Evolutionary conservation across 2,329 filamentous ascomycete genomes (phyloP).

Genomic region (Fusarium illudens): DNA sequence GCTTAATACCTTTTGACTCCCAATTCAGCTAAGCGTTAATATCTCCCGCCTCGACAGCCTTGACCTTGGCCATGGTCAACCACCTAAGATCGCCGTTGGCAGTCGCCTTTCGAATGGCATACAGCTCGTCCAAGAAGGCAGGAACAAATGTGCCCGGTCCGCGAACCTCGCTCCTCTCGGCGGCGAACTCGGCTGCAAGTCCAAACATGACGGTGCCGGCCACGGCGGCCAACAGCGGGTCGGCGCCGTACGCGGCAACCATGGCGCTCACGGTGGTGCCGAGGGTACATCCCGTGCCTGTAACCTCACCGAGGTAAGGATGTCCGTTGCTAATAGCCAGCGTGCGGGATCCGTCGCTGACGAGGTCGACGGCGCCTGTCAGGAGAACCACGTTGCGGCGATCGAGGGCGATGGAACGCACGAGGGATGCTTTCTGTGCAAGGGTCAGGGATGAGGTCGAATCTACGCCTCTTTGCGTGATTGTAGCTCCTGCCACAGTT

Average conservation of each 20-base stretch:
- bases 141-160: conserved; percentile 90
- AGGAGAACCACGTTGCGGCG: conserved; percentile 79
- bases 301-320: conserved; percentile 72
- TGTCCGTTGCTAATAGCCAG: conserved; percentile 81
- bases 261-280: conserved; percentile 83
- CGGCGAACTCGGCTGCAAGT: conserved; percentile 73
- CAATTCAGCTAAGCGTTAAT: conserved; percentile 15
- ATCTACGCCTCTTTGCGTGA: conserved; percentile 82
- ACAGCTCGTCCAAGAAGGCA: conserved; percentile 79
- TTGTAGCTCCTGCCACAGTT: conserved; percentile 68
- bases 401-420: conserved; percentile 67
- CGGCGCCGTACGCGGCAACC: conserved; percentile 67
- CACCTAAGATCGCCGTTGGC: conserved; percentile 58
- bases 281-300: conserved; percentile 84
- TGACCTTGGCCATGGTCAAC: conserved; percentile 61
- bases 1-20: background rate
- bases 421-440: conserved; percentile 65
- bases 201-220: conserved; percentile 82
- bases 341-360: conserved; percentile 77
- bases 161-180: conserved; percentile 69
- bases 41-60: conserved; percentile 46
- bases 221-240: conserved; percentile 76
- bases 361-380: conserved; percentile 80
- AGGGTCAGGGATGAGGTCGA: conserved; percentile 68
- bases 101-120: conserved; percentile 59